Evolutionary conservation across 768 basidiomycete genomes (phyloP).

Genomic region (Lactarius hengduanensis): DNA sequence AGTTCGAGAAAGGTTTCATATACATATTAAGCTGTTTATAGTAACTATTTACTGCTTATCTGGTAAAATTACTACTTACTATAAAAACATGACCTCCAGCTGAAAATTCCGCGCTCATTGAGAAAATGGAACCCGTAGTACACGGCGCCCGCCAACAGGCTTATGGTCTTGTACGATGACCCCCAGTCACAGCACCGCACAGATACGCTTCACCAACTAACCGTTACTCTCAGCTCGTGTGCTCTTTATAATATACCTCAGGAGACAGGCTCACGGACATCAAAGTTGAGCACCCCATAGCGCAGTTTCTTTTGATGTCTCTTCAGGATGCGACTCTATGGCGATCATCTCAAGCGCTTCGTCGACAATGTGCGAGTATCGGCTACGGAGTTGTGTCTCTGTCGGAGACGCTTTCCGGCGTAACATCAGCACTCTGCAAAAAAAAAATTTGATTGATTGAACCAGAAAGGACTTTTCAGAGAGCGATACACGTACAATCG

Average conservation of each 20-base stretch:
- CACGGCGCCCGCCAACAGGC: background rate
- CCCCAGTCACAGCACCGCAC: slow-evolving; percentile 2
- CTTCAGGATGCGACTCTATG: background rate
- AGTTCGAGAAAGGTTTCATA: background rate
- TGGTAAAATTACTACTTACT: no score
- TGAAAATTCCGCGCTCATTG: background rate
- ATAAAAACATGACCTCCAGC: background rate
- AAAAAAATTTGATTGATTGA: background rate
- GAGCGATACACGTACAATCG: slow-evolving; percentile 17
- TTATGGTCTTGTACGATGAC: background rate
- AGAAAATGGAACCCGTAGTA: background rate
- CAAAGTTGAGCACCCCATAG: background rate
- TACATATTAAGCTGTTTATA: background rate
- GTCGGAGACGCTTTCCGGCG: slow-evolving; percentile 24
- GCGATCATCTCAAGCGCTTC: slow-evolving; percentile 24
- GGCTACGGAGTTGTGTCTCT: slow-evolving; percentile 15
- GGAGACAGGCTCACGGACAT: background rate
- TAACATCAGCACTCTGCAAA: slow-evolving; percentile 23
- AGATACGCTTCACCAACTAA: background rate
- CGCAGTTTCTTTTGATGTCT: background rate
- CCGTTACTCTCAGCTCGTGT: background rate
- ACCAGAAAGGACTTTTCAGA: background rate
- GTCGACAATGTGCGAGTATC: slow-evolving; percentile 12
- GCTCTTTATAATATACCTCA: background rate
- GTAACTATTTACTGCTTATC: no score